Base-by-base conservation (phyloP, 1,139 yeast species). In the Candida sanyaensis region DNA sequence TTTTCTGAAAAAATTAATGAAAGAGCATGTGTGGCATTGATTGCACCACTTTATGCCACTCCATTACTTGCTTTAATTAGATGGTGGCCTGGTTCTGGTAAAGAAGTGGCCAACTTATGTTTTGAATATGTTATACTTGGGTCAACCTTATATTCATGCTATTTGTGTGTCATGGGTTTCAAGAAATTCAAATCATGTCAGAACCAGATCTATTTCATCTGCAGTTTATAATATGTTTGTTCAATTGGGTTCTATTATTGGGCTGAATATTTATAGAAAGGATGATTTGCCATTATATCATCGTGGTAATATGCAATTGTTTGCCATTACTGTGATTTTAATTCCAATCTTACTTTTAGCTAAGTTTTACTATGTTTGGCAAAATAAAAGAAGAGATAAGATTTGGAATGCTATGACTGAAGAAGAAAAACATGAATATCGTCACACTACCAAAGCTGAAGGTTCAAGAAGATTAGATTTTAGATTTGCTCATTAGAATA, bases 191-290 rank as follows among this genome's bases (percentile, higher is more conserved):
- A 81, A 81, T 53, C 73, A 84, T 28, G 83, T 85, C 24, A 66
- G 83, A 41, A 70, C 80, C 6, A 69, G 91, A 55, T 78, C 89
- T 0, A 77, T 84, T 9, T 73, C 83, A 11, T 46, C 56, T 2
- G 84, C 91, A 0, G 50, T 84, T 33, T 83, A 82, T 61, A 86
- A 84, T 58, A 83, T 84, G 69, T 72, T 72, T 54, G 83, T 80
- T 1, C 90, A 85, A 61, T 62, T 78, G 1, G 84, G 84, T 1
- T 63, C 68, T 40, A 78, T 84, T 46, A 68, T 77, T 8, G 67
- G 78, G 2, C 67, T 80, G n/a, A 79, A 83, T 55, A 72, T 84
- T 24, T 86, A 84, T 61, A 70, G 83, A 47, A 60, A 63, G 0
- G 76, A 74, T 43, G 91, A 86, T 59, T 73, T 73, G 28, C 91